phyloP scores from a whole-genome alignment of 2,329 filamentous ascomycete species.

The Curvularia eragrostidis region DNA sequence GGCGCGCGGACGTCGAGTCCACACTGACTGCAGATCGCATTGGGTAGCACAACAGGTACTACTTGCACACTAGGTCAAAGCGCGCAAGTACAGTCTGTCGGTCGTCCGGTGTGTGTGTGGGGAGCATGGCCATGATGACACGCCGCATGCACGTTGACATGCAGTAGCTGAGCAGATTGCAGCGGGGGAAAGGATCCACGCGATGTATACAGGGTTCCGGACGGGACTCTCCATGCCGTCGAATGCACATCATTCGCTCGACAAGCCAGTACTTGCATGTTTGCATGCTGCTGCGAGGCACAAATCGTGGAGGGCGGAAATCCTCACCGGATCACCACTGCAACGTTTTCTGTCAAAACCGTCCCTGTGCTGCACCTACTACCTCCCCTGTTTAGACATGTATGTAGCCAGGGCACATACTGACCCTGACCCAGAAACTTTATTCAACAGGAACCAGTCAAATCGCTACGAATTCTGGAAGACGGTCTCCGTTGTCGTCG shows the following conservation, averaged over 20 bases:
- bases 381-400: not conserved
- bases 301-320: not conserved
- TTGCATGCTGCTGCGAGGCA: not conserved
- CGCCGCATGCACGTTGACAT: conserved; percentile 7
- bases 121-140: conserved; percentile 6
- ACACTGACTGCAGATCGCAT: not conserved
- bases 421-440: conserved; percentile 8
- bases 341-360: conserved; percentile 6
- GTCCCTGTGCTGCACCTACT: not conserved
- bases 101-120: not conserved
- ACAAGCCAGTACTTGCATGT: not conserved
- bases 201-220: not conserved
- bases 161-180: conserved; percentile 7
- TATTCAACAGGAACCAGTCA: not conserved
- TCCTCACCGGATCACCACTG: not conserved
- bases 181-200: not conserved
- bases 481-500: not conserved
- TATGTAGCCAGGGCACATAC: not conserved
- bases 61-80: not conserved
- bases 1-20: not conserved
- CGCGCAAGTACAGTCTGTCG: not conserved
- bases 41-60: not conserved
- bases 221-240: not conserved
- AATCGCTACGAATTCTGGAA: not conserved
- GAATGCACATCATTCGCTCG: not conserved